Percentiles rank a stretch among this genome's conserved stretches.
phyloP scores from a whole-genome alignment of 371 early-diverging fungal species.

The Saksenaea oblongispora region DNA sequence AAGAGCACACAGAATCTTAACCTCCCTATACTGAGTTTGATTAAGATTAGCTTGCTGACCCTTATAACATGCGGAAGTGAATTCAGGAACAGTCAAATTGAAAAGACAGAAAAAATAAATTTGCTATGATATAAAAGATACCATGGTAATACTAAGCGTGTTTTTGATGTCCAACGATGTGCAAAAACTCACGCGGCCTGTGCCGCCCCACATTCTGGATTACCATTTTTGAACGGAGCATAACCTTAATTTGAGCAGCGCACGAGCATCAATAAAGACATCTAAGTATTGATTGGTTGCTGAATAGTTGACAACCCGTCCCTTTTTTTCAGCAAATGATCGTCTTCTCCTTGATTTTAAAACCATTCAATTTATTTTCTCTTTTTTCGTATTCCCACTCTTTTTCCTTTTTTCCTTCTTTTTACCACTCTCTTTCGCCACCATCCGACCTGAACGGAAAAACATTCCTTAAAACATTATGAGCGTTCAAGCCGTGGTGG shows the following conservation, averaged over 20 bases:
- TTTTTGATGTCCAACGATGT: background rate
- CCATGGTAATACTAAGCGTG: too few species aligned
- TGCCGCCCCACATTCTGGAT: conserved; percentile 14
- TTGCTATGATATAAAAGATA: too few species aligned
- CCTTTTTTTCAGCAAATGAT: conserved; percentile 5
- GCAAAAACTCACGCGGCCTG: conserved; percentile 1
- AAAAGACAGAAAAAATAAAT: too few species aligned
- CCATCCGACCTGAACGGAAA: background rate
- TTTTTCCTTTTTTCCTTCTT: conserved; percentile 12
- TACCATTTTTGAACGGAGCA: conserved; percentile 17
- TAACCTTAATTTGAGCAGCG: background rate
- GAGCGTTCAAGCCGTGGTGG: conserved; percentile 46
- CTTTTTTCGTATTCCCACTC: conserved; percentile 4
- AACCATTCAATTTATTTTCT: conserved; percentile 7
- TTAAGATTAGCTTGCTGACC: too few species aligned
- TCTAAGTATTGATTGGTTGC: conserved; percentile 14
- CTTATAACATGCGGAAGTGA: too few species aligned
- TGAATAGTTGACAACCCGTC: conserved; percentile 5
- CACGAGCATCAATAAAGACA: conserved; percentile 22
- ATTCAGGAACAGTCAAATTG: too few species aligned
- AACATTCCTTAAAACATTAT: conserved; percentile 13
- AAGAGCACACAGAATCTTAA: too few species aligned
- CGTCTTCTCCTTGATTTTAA: conserved; percentile 4
- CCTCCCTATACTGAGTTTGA: too few species aligned
- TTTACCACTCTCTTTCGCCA: conserved; percentile 3